phyloP scores from a whole-genome alignment of 2,329 filamentous ascomycete genomes.

The Chaetomium strumarium region DNA sequence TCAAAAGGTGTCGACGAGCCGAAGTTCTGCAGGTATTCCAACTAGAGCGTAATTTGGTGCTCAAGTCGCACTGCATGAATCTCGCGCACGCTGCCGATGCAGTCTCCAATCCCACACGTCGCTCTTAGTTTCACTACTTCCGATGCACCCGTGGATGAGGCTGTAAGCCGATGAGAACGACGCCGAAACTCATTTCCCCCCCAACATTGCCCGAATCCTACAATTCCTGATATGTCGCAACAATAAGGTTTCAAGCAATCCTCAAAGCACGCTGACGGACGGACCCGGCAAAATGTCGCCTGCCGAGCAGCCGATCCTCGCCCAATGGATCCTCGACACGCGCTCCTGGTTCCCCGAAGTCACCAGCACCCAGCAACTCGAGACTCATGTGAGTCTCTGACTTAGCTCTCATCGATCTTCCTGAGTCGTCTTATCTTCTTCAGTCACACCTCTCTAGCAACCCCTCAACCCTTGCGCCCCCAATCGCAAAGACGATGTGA shows the following conservation, averaged over 20 bases:
- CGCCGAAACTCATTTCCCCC: neutral
- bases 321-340: slow-evolving; percentile 60
- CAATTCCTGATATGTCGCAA: neutral
- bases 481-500: neutral
- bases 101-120: neutral
- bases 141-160: neutral
- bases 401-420: neutral
- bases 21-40: too few relatives aligned
- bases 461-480: too few relatives aligned
- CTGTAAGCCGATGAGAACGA: neutral
- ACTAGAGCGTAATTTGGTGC: too few relatives aligned
- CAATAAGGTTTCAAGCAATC: neutral
- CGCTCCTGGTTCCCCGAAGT: slow-evolving; percentile 51
- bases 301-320: slow-evolving; percentile 33
- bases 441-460: too few relatives aligned
- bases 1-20: too few relatives aligned
- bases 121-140: neutral
- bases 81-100: too few relatives aligned
- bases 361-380: slow-evolving; percentile 42
- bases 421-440: neutral
- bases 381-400: slow-evolving; percentile 36
- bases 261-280: neutral
- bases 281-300: neutral
- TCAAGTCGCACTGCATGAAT: too few relatives aligned
- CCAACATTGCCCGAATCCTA: slow-evolving; percentile 10